phyloP scores from a whole-genome alignment of 345 rosid species.

The Angophora floribunda region DNA sequence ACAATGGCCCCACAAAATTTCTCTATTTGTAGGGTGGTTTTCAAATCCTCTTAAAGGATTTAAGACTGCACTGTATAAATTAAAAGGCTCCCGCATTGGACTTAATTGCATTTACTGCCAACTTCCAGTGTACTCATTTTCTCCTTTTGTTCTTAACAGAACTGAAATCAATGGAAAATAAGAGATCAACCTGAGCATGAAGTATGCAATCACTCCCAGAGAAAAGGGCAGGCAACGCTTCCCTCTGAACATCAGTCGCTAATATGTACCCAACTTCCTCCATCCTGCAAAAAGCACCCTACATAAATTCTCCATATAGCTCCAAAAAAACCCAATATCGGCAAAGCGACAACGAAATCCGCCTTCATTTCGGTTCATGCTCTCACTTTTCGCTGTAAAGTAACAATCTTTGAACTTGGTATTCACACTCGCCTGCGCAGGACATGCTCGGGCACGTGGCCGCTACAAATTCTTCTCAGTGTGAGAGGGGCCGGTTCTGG shows the following conservation, averaged over 20 bases:
- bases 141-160: neutral
- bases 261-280: constrained; percentile 56
- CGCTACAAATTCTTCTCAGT: constrained; percentile 35
- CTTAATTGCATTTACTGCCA: neutral
- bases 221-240: constrained; percentile 68
- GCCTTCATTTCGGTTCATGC: neutral
- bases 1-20: rapidly evolving
- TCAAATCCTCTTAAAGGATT: neutral
- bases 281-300: constrained; percentile 22
- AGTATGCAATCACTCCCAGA: constrained; percentile 68
- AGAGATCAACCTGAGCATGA: constrained; percentile 70
- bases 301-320: neutral
- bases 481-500: neutral
- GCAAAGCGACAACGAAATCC: neutral
- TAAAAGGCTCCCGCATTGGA: neutral
- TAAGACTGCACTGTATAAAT: neutral
- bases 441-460: constrained; percentile 39
- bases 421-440: constrained; percentile 24
- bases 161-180: neutral
- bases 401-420: neutral
- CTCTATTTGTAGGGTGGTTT: neutral
- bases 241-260: constrained; percentile 64
- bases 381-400: neutral
- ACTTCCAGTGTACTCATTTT: neutral
- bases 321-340: neutral